These are phyloP conservation scores for Umbelopsis sp. DNA, from an alignment of 371 early-diverging fungal species.

Conservation along the genomic window DNA sequence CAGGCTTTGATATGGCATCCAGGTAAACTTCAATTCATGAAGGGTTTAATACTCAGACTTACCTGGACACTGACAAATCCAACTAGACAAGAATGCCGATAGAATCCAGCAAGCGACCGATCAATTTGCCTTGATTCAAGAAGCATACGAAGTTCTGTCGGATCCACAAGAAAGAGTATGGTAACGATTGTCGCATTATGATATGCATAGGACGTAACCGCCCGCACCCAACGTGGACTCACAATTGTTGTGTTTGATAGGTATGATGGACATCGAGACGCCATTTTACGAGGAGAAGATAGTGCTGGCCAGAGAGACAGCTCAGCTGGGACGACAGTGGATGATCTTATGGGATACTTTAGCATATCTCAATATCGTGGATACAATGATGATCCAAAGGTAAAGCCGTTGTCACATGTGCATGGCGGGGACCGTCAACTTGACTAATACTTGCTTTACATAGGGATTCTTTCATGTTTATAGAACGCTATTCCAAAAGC, in stretches of 20 bases:
- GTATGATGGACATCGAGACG: constrained; percentile 85
- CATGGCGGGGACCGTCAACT: too few species aligned
- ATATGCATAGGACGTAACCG: not conserved
- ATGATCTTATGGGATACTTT: constrained; percentile 74
- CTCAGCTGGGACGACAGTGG: constrained; percentile 59
- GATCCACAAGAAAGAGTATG: constrained; percentile 91
- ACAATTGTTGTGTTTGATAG: constrained; percentile 28
- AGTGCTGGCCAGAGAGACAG: constrained; percentile 31
- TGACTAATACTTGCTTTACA: not conserved
- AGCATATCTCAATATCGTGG: constrained; percentile 66
- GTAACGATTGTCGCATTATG: constrained; percentile 42
- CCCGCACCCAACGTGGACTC: not conserved
- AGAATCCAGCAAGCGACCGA: constrained; percentile 83
- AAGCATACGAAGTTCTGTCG: constrained; percentile 89
- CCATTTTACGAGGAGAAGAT: constrained; percentile 77
- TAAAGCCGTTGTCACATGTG: constrained; percentile 17
- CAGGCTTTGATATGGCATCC: constrained; percentile 92
- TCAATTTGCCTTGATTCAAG: constrained; percentile 84
- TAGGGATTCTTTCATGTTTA: constrained; percentile 86
- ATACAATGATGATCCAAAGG: constrained; percentile 65
- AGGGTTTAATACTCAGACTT: constrained; percentile 3
- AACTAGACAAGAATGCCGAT: constrained; percentile 84
- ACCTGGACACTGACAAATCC: not conserved
- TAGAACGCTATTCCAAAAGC: constrained; percentile 71
- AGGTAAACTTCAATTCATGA: constrained; percentile 47